Percentiles rank a stretch among this genome's conserved stretches.
Conservation (phyloP, 2,329 filamentous ascomycete species). For the Mycocentrospora acerina region DNA sequence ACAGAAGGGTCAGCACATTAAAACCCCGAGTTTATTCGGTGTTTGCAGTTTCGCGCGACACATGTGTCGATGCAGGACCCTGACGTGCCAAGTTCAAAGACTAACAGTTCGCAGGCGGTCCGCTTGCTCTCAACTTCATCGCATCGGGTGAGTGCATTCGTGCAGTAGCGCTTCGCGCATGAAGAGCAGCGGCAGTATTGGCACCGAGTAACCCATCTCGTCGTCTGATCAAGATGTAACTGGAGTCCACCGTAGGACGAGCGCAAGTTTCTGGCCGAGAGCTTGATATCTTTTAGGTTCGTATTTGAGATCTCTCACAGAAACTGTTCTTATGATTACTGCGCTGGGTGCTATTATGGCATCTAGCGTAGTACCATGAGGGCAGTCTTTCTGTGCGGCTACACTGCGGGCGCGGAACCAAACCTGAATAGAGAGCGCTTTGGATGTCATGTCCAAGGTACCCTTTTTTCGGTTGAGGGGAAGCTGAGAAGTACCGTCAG, state of each 20-base stretch:
- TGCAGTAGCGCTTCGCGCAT: constrained; percentile 40
- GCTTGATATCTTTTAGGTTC: constrained; percentile 36
- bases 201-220: constrained; percentile 23
- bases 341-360: not conserved
- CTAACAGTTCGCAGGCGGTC: constrained; percentile 60
- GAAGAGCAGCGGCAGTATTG: constrained; percentile 66
- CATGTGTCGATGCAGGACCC: constrained; percentile 1
- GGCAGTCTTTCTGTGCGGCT: constrained; percentile 48
- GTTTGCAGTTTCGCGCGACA: constrained; percentile 6
- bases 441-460: constrained; percentile 4
- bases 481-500: constrained; percentile 95
- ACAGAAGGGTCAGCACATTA: constrained; percentile 66
- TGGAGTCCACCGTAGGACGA: constrained; percentile 6
- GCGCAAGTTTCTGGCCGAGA: constrained; percentile 18
- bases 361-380: constrained; percentile 7
- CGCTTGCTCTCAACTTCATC: constrained; percentile 85
- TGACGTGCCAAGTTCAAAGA: constrained; percentile 8
- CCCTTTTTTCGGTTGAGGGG: constrained; percentile 42
- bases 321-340: constrained; percentile 15
- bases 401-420: constrained; percentile 84
- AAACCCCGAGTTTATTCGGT: not conserved
- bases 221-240: constrained; percentile 9
- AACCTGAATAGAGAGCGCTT: constrained; percentile 8
- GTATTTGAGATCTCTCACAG: constrained; percentile 44
- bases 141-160: constrained; percentile 77